phyloP scores from a whole-genome alignment of 2,329 filamentous ascomycete species.

The Neonectria magnoliae region DNA sequence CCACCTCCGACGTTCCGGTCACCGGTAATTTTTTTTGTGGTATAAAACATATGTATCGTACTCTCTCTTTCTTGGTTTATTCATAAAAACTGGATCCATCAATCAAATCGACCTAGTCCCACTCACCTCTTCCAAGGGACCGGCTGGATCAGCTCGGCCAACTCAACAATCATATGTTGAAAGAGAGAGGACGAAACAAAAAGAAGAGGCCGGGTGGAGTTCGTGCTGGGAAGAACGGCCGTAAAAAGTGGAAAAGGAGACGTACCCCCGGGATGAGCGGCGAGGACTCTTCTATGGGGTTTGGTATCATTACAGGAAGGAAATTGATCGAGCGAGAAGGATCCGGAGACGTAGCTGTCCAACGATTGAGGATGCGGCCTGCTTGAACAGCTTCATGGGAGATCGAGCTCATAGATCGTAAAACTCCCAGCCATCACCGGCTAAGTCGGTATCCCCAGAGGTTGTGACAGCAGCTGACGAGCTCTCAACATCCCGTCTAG shows the following conservation, averaged over 20 bases:
- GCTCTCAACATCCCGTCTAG: slow-evolving; percentile 43
- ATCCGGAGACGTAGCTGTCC: slow-evolving; percentile 16
- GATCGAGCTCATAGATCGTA: slow-evolving; percentile 63
- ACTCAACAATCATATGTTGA: not conserved
- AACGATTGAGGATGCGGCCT: not conserved
- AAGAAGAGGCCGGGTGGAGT: slow-evolving; percentile 9
- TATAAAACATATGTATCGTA: slow-evolving; percentile 19
- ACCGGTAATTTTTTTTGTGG: slow-evolving; percentile 15
- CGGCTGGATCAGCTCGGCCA: slow-evolving; percentile 13
- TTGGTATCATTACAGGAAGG: slow-evolving; percentile 47
- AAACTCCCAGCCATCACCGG: slow-evolving; percentile 70
- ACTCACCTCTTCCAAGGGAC: slow-evolving; percentile 9
- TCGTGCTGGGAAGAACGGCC: slow-evolving; percentile 11
- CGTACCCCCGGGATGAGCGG: slow-evolving; percentile 29
- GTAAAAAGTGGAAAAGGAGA: slow-evolving; percentile 24
- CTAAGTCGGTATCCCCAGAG: slow-evolving; percentile 40
- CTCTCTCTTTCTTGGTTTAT: slow-evolving; percentile 24
- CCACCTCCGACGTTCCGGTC: not conserved
- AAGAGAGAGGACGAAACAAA: not conserved
- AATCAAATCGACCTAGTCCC: slow-evolving; percentile 7
- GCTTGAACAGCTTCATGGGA: slow-evolving; percentile 9
- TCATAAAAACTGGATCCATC: slow-evolving; percentile 26
- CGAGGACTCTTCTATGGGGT: slow-evolving; percentile 43
- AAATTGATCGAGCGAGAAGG: slow-evolving; percentile 35
- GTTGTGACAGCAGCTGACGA: slow-evolving; percentile 37